Evolutionary conservation across 2,329 filamentous ascomycete species (phyloP).

Genomic region (Fusarium phyllophilum): DNA sequence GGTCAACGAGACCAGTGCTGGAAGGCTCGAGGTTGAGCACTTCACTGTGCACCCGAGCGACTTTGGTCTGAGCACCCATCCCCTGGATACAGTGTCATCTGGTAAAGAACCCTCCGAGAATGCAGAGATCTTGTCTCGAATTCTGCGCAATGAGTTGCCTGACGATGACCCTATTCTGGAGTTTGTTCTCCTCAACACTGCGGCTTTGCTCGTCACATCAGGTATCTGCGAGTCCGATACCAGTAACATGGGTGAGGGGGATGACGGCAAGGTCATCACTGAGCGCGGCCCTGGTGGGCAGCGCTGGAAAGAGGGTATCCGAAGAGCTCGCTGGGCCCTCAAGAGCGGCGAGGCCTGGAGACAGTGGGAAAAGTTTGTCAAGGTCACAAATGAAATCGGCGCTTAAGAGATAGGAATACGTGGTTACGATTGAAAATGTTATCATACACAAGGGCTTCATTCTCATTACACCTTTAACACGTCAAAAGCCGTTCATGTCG

Average conservation of each 20-base stretch:
- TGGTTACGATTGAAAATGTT: neutral
- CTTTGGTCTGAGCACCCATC: slow-evolving; percentile 82
- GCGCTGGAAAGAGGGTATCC: slow-evolving; percentile 94
- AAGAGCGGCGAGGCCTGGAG: slow-evolving; percentile 86
- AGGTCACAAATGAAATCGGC: slow-evolving; percentile 73
- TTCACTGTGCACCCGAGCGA: slow-evolving; percentile 85
- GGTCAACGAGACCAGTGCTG: slow-evolving; percentile 62
- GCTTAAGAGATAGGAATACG: slow-evolving; percentile 14
- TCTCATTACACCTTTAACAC: neutral
- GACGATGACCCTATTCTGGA: slow-evolving; percentile 86
- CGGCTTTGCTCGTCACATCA: slow-evolving; percentile 84
- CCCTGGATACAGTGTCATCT: slow-evolving; percentile 80
- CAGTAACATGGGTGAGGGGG: slow-evolving; percentile 81
- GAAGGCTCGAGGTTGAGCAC: slow-evolving; percentile 70
- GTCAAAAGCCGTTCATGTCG: neutral
- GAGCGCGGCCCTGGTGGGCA: slow-evolving; percentile 87
- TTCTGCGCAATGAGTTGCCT: slow-evolving; percentile 78
- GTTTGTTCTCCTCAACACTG: slow-evolving; percentile 95
- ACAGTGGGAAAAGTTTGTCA: slow-evolving; percentile 85
- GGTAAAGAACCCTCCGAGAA: slow-evolving; percentile 90
- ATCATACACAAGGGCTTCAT: slow-evolving; percentile 4
- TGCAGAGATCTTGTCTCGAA: slow-evolving; percentile 80
- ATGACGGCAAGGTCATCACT: slow-evolving; percentile 81
- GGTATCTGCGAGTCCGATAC: slow-evolving; percentile 87
- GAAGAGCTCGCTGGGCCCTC: slow-evolving; percentile 88